These are phyloP conservation scores for Henckelia pumila DNA, from an alignment of 257 asterid genomes.

Conservation along the genomic window DNA sequence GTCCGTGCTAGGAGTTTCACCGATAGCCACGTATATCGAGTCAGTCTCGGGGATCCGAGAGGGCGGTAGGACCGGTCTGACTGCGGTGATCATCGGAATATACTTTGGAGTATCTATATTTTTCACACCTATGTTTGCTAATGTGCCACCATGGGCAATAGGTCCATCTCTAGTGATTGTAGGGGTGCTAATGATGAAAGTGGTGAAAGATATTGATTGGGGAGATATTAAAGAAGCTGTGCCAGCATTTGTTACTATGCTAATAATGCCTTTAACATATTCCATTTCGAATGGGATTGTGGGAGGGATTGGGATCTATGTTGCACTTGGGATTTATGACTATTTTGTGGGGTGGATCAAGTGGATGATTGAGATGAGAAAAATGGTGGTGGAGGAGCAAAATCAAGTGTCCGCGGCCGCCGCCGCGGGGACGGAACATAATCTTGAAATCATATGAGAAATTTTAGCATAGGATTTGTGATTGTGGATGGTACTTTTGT, in stretches of 20 bases:
- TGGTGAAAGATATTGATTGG: constrained; percentile 72
- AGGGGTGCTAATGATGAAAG: constrained; percentile 79
- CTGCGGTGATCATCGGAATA: constrained; percentile 58
- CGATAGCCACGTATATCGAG: constrained; percentile 62
- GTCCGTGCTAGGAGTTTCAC: constrained; percentile 65
- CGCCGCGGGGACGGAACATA: constrained; percentile 24
- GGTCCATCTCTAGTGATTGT: constrained; percentile 84
- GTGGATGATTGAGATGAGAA: constrained; percentile 46
- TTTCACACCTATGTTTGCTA: constrained; percentile 56
- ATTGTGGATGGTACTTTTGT: not conserved
- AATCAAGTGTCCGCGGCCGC: constrained; percentile 66
- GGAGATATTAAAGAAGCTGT: constrained; percentile 55
- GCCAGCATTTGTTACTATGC: constrained; percentile 69
- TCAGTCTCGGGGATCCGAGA: constrained; percentile 75
- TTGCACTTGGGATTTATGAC: constrained; percentile 53
- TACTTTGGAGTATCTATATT: constrained; percentile 54
- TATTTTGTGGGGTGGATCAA: constrained; percentile 27
- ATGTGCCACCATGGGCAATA: constrained; percentile 83
- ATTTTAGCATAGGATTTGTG: not conserved
- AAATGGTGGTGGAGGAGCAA: constrained; percentile 53
- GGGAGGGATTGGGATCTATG: constrained; percentile 63
- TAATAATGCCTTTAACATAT: constrained; percentile 71
- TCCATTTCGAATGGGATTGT: constrained; percentile 74
- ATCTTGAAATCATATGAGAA: constrained; percentile 31
- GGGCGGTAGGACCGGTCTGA: constrained; percentile 74